Evolutionary conservation across 1,139 yeast genomes (phyloP), one percentile per base, ranked within the genome.

Genomic region (Saccharomyces hybrid): DNA sequence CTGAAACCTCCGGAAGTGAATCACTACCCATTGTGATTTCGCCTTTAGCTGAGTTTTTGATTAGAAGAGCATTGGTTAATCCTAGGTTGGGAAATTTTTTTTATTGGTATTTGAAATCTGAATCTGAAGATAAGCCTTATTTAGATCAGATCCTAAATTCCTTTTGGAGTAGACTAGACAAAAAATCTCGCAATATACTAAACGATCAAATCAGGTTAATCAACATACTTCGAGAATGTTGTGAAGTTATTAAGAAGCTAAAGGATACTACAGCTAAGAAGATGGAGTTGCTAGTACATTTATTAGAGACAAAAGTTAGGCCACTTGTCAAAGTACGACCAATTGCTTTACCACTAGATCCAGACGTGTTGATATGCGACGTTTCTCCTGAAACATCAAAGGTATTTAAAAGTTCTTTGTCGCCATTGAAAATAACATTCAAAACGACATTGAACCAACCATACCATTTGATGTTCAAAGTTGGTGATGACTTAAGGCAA

Each of bases 401-500:
- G 3, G 97, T 93, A 4, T 93, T 93, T 73, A 93, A 93, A 67
- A 85, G 96, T 58, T 87, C 96, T 44, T 74, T 93, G 64, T 84
- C 95, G 3, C 99, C 99, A 0, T 74, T 93, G 53, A 90, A 90
- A 65, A 78, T 93, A 47, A 81, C 90, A 0, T 83, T 93, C 65
- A 84, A 80, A 61, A 85, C 95, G 0, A 87, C 85, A 0, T 71
- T 68, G 1, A 76, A 75, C 51, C 29, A 49, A 4, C 41, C 48
- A 5, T 95, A 90, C 69, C 83, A 96, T 3, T 72, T 93, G 48
- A 93, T 95, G 86, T 90, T 90, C 72, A 95, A 95, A 68, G 87
- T 88, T 51, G 99, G 99, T 2, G 99, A 95, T 71, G 99, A 95
- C 67, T 74, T 95, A 52, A 76, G 98, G 56, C 99, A 95, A 69